Base-by-base conservation (phyloP, 345 rosid species). In the Balakata baccata region DNA sequence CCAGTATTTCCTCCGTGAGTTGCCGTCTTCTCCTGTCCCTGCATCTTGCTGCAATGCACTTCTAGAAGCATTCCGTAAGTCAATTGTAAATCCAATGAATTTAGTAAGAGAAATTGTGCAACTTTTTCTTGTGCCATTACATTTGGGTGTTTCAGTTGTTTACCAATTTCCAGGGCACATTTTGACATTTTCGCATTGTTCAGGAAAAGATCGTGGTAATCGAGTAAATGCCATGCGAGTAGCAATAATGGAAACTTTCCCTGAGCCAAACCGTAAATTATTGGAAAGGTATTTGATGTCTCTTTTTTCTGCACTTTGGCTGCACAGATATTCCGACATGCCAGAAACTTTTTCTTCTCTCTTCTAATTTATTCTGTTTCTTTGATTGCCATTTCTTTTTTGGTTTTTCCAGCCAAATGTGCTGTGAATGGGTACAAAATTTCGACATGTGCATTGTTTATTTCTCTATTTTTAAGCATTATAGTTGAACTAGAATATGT, bases 21-120 rank as follows among this genome's bases (percentile, higher is more conserved):
- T 95, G 86, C 97, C 99, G 63, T 95, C 99, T 64, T 91, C 98
- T 84, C 99, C 99, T 9, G 97, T 95, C 72, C 99, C 99, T 69
- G 96, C 98, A 77, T 90, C 98, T 52, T 95, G 99, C 84, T 95
- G 99, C 87, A 89, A 87, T 68, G 99, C 98, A 23, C 89, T 95
- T 64, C 86, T 95, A 41, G 92, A 90, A 86, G 93, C 99, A 74
- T 90, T 89, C 85, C 89, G 99, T 91, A 91, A 95, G 98, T 87
- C 62, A 29, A 29, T 29, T 29, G 34, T 29, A 68, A 39, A 39
- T 39, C 20, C 9, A 57, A 18, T 72, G 66, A 49, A 71, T 56
- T 47, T 68, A 37, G 41, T 11, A 5, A 3, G 43, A 23, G 16
- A 34, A 52, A 69, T 52, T 50, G 22, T 66, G 43, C 49, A 62